These are phyloP conservation scores for Omphalea diandra DNA, from an alignment of 441 rosid genomes.

Conservation along the genomic window DNA sequence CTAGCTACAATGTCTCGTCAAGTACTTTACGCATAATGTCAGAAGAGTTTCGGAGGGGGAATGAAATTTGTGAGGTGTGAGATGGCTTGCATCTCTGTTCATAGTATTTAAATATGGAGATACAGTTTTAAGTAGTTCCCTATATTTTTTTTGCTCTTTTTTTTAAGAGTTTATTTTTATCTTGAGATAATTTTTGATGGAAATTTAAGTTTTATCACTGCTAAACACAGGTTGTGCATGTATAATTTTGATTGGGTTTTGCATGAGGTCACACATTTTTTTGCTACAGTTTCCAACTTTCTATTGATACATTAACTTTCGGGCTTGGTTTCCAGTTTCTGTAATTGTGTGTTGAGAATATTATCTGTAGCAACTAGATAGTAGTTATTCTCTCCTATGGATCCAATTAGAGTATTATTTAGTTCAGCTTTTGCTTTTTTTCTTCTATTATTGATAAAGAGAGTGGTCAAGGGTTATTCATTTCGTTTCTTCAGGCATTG, in stretches of 20 bases:
- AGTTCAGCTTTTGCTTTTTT: not conserved
- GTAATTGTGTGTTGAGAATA: not conserved
- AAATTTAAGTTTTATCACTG: no score
- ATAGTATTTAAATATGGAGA: not conserved
- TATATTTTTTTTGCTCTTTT: no score
- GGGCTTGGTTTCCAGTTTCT: not conserved
- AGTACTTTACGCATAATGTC: constrained; percentile 88
- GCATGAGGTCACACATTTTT: no score
- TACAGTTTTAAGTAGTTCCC: no score
- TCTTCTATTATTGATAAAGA: not conserved
- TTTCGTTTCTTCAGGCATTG: constrained; percentile 10
- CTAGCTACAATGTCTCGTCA: constrained; percentile 90
- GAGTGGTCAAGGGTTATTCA: no score
- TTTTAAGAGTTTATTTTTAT: no score
- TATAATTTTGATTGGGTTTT: no score
- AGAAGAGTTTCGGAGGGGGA: constrained; percentile 90
- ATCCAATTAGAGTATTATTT: not conserved
- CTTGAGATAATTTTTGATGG: no score
- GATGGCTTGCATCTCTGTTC: constrained; percentile 7
- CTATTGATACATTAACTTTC: not conserved
- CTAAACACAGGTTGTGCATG: no score
- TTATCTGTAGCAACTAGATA: not conserved
- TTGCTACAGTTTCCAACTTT: not conserved
- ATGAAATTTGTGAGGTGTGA: constrained; percentile 88
- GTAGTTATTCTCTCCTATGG: not conserved